Evolutionary conservation across 208 protist species (phyloP), one percentile per base, ranked within the genome.

Genomic region (Porcisia hertigi): DNA sequence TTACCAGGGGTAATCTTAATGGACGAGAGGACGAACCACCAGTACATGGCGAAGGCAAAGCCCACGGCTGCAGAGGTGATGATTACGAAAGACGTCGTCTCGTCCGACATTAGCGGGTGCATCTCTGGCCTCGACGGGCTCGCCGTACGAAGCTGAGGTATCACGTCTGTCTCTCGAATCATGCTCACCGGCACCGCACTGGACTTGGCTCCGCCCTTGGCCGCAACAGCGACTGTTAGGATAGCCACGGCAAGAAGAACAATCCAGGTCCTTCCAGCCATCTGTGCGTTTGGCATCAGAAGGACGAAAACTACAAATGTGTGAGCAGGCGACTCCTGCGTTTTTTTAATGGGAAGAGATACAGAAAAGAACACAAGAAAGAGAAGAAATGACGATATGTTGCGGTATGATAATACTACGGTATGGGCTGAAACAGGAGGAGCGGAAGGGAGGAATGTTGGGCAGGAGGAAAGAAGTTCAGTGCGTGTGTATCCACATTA

Each of bases 41-140:
- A 94, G 86, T 94, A 94, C 88, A 94, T 93, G 62, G 86, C 89
- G 75, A 92, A 94, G 39, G 80, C 77, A 71, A 95, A 93, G 47
- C 91, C 91, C 55, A 88, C 65, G 18, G 85, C 84, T 25, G 88
- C 53, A 34, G 89, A 81, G 60, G 87, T 39, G 25, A 91, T 66
- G 83, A 94, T 93, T 59, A 95, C 65, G 36, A 82, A 14, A 25
- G 84, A 90, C 0, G 82, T 82, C 16, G 60, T 69, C 20, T 69
- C 58, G 20, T 66, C 16, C 59, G 86, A 87, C 77, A 93, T 84
- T 47, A 91, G 43, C 54, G 70, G n/a, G 57, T 60, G 52, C 30
- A 18, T 39, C 43, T 67, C 58, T 25, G 70, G 70, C 3, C 16
- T 25, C n/a, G 73, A 43, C 3, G 58, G 1, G 25, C 77, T 63